Evolutionary conservation across 495 filamentous ascomycete genomes (phyloP).

Genomic region (Astrocystis sublimbata): DNA sequence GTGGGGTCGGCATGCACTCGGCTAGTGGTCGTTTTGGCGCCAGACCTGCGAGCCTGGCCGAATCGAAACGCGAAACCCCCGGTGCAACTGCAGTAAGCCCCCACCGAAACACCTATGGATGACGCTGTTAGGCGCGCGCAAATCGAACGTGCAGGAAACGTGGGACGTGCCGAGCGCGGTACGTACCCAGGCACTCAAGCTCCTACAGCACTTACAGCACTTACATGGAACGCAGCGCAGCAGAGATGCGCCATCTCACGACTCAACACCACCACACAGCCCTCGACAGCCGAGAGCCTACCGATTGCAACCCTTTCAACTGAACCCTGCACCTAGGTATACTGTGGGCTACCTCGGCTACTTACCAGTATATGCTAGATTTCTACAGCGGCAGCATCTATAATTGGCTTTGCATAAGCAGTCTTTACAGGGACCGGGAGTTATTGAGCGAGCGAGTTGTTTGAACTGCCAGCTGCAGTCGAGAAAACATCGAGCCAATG

Average conservation of each 20-base stretch:
- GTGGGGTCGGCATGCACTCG: neutral
- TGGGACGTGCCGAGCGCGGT: too few relatives aligned
- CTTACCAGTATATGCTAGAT: too few relatives aligned
- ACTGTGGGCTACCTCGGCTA: too few relatives aligned
- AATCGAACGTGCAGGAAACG: neutral
- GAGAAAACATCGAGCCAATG: constrained; percentile 15
- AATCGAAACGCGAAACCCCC: constrained; percentile 6
- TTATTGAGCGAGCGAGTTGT: neutral
- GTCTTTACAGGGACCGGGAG: too few relatives aligned
- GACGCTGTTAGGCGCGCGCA: constrained; percentile 11
- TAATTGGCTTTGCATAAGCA: constrained; percentile 6
- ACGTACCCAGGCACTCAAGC: too few relatives aligned
- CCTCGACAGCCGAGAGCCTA: too few relatives aligned
- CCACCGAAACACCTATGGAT: neutral
- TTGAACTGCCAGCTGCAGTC: neutral
- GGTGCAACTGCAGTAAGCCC: neutral
- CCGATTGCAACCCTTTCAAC: constrained; percentile 3
- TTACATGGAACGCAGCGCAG: too few relatives aligned
- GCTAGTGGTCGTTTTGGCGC: constrained; percentile 8
- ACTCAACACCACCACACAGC: constrained; percentile 1
- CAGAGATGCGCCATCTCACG: neutral
- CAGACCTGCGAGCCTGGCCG: constrained; percentile 7
- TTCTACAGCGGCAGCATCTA: neutral
- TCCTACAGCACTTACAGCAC: too few relatives aligned
- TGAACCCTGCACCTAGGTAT: neutral